These are phyloP conservation scores for Mycena metata DNA, from an alignment of 768 basidiomycete species.

Conservation along the genomic window DNA sequence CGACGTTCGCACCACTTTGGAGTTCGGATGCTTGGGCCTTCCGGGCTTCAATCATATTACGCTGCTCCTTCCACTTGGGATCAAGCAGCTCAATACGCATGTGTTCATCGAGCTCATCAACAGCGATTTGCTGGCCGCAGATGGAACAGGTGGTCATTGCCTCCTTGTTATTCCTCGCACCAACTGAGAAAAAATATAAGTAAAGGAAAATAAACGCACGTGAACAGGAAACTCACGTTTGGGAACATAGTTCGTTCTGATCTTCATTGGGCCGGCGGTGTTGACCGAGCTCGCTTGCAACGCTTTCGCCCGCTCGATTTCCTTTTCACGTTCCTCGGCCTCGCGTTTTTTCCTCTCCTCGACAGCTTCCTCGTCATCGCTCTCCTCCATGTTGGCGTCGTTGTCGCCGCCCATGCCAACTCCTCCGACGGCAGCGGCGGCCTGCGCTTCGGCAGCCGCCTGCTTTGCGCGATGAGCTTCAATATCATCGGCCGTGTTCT, in stretches of 20 bases:
- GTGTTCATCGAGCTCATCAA: slow-evolving; percentile 96
- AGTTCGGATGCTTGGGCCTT: slow-evolving; percentile 91
- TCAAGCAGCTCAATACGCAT: slow-evolving; percentile 98
- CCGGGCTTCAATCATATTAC: slow-evolving; percentile 88
- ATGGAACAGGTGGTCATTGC: slow-evolving; percentile 91
- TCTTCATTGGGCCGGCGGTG: slow-evolving; percentile 88
- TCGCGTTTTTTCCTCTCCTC: slow-evolving; percentile 74
- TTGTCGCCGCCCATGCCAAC: slow-evolving; percentile 66
- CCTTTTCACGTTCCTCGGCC: slow-evolving; percentile 77
- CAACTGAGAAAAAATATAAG: slow-evolving; percentile 60
- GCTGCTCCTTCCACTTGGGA: slow-evolving; percentile 98
- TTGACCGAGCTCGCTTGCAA: slow-evolving; percentile 84
- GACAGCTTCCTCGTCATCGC: slow-evolving; percentile 80
- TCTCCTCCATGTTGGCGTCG: slow-evolving; percentile 88
- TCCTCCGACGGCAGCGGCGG: slow-evolving; percentile 81
- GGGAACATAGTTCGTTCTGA: slow-evolving; percentile 95
- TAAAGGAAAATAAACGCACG: slow-evolving; percentile 15
- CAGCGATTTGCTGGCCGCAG: slow-evolving; percentile 96
- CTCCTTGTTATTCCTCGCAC: slow-evolving; percentile 72
- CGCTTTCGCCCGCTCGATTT: slow-evolving; percentile 82
- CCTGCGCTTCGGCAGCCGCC: slow-evolving; percentile 88
- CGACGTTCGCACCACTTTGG: slow-evolving; percentile 93
- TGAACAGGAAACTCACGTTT: slow-evolving; percentile 71
- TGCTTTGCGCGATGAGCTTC: slow-evolving; percentile 86
- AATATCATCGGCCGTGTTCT: slow-evolving; percentile 89